These are phyloP conservation scores for Paxillus involutus DNA, from an alignment of 768 basidiomycete species.

Conservation along the genomic window DNA sequence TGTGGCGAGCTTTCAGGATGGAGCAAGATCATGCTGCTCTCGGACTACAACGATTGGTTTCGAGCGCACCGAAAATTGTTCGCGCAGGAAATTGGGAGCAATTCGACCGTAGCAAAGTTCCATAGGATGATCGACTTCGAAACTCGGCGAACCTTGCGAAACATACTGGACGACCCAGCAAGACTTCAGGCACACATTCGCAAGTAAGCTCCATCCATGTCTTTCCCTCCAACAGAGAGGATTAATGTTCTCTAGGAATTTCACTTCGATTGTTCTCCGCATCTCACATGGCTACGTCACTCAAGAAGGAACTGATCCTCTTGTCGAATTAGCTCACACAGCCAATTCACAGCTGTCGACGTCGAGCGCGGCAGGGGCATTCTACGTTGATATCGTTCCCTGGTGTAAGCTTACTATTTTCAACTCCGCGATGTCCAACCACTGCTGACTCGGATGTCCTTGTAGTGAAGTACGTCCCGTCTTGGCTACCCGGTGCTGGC, in stretches of 20 bases:
- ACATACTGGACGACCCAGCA: constrained; percentile 9
- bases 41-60: constrained; percentile 13
- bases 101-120: constrained; percentile 7
- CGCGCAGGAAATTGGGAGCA: constrained; percentile 14
- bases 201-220: constrained; percentile 6
- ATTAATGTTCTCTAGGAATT: background rate
- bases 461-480: constrained; percentile 24
- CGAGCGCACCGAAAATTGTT: constrained; percentile 18
- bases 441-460: background rate
- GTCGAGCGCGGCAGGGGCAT: background rate
- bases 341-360: constrained; percentile 25
- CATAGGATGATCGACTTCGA: constrained; percentile 19
- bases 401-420: constrained; percentile 7
- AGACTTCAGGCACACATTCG: constrained; percentile 8
- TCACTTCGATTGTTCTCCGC: constrained; percentile 30
- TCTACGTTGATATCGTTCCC: constrained; percentile 19
- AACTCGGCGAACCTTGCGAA: constrained; percentile 12
- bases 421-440: background rate
- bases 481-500: constrained; percentile 21
- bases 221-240: background rate
- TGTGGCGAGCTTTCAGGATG: constrained; percentile 20
- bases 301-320: constrained; percentile 34
- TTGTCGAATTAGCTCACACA: constrained; percentile 28
- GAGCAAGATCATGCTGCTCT: constrained; percentile 18
- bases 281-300: constrained; percentile 42